Evolutionary conservation across 139 green algal genomes (phyloP), one percentile per base, ranked within the genome.

Genomic region (Chlamydomonas schloesseri): DNA sequence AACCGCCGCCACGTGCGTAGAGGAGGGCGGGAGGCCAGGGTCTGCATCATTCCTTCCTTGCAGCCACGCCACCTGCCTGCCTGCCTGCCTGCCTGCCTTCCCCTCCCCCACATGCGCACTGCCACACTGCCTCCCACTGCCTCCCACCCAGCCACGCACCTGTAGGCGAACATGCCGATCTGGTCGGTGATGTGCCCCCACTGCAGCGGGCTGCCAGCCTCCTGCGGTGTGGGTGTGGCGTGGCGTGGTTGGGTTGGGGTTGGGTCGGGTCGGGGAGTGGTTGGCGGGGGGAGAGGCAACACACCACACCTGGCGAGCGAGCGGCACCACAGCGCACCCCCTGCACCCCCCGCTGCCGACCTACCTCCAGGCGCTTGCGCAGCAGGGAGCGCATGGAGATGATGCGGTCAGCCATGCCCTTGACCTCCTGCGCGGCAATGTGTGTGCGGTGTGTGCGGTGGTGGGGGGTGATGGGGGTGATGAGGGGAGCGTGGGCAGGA

Each of bases 131-230:
- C 42, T 8, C 42, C 42, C 42, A 50, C 42, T 8, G 42, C 42
- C 42, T 8, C 42, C 6, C 42, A 50, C 42, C 42, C n/a, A n/a
- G 42, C 42, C 5, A 5, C 42, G 42, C 42, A 50, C 23, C 88
- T 91, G 91, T 82, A 92, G 24, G 90, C 93, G 81, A 97, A 97
- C 95, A 98, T 98, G 80, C 96, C 96, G 84, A 98, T 98, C 90
- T 98, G 96, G 69, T 98, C 94, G 2, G 95, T 98, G 81, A 98
- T 89, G 88, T 98, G 96, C 31, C 95, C 85, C 96, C 96, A 98
- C 8, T 53, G 73, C 62, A 82, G 82, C 31, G 71, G 74, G 77
- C 33, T 78, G 62, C 78, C 78, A 0, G 82, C 33, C 13, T 73
- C 50, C 72, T 73, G 68, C 1, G 67, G 67, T 5, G 31, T 8